Percentiles rank a stretch among this genome's conserved stretches.
Conservation (phyloP, 169 alveolate genomes). For the Cryptosporidium parvum region DNA sequence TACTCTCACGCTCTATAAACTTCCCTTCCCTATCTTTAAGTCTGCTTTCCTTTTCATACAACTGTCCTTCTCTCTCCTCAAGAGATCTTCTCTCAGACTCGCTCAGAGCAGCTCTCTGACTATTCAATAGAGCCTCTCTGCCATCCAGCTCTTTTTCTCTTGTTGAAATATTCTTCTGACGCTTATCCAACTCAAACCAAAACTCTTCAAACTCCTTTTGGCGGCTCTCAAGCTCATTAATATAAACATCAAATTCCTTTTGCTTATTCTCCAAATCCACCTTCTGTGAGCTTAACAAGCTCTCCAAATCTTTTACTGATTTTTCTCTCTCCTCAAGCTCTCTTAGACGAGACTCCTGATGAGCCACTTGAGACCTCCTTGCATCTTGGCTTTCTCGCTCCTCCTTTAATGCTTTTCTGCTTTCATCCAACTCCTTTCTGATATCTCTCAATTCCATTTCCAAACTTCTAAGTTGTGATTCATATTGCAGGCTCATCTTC, state of each 20-base stretch:
- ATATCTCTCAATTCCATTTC: constrained; percentile 13
- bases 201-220: constrained; percentile 68
- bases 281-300: constrained; percentile 37
- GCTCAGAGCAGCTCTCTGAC: constrained; percentile 37
- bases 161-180: constrained; percentile 41
- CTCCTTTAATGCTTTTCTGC: constrained; percentile 11
- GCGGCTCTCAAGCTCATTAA: constrained; percentile 60
- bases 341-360: constrained; percentile 13
- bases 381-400: constrained; percentile 2
- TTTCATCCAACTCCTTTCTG: constrained; percentile 18
- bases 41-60: constrained; percentile 44
- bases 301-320: constrained; percentile 28
- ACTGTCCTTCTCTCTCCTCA: constrained; percentile 33
- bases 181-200: constrained; percentile 62
- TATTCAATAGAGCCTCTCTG: constrained; percentile 9
- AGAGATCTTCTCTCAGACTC: constrained; percentile 41
- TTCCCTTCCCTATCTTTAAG: constrained; percentile 28
- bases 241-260: constrained; percentile 61
- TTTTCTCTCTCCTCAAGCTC: constrained; percentile 39
- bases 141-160: constrained; percentile 41
- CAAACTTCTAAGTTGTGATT: constrained; percentile 4
- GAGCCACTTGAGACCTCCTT: constrained; percentile 2
- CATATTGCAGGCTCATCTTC: constrained; percentile 9
- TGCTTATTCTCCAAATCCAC: constrained; percentile 52
- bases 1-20: constrained; percentile 32